A percentile compares a stretch with the other conserved stretches of the same genome.
These are phyloP conservation scores for Cladochytrium tenue DNA, from an alignment of 371 early-diverging fungal genomes.

Conservation along the genomic window DNA sequence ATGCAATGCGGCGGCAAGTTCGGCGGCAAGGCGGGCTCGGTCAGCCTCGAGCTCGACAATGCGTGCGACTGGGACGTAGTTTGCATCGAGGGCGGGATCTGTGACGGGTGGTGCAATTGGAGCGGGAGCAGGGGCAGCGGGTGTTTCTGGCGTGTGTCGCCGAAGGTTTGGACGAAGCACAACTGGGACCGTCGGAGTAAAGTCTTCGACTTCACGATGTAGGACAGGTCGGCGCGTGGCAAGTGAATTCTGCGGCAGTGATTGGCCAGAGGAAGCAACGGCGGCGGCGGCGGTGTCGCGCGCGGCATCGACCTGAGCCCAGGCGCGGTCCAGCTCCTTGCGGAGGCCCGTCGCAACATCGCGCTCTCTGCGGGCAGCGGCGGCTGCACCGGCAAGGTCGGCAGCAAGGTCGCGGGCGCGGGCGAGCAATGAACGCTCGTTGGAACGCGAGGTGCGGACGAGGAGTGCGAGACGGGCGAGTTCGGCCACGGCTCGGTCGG, in stretches of 20 bases:
- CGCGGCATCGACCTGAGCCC: slow-evolving; percentile 33
- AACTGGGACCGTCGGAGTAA: no score
- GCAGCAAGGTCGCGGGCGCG: slow-evolving; percentile 1
- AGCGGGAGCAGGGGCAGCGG: neutral
- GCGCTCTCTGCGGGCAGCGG: slow-evolving; percentile 29
- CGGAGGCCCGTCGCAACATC: slow-evolving; percentile 21
- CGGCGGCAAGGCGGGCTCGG: neutral
- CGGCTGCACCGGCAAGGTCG: slow-evolving; percentile 11
- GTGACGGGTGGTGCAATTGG: neutral
- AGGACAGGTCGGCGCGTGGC: no score
- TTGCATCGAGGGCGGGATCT: no score
- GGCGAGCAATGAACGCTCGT: slow-evolving; percentile 22
- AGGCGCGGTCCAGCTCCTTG: slow-evolving; percentile 39
- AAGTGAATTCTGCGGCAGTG: no score
- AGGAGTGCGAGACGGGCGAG: neutral
- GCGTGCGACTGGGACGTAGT: neutral
- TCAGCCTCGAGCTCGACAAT: neutral
- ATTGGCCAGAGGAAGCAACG: slow-evolving; percentile 1
- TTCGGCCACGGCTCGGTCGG: neutral
- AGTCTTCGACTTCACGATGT: no score
- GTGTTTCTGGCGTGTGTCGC: neutral
- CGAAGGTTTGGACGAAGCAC: no score
- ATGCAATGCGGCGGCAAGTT: slow-evolving; percentile 19
- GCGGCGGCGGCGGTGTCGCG: slow-evolving; percentile 25
- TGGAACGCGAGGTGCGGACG: slow-evolving; percentile 23